Base-by-base conservation (phyloP, 2,329 filamentous ascomycete species). In the Fusarium agapanthi region DNA sequence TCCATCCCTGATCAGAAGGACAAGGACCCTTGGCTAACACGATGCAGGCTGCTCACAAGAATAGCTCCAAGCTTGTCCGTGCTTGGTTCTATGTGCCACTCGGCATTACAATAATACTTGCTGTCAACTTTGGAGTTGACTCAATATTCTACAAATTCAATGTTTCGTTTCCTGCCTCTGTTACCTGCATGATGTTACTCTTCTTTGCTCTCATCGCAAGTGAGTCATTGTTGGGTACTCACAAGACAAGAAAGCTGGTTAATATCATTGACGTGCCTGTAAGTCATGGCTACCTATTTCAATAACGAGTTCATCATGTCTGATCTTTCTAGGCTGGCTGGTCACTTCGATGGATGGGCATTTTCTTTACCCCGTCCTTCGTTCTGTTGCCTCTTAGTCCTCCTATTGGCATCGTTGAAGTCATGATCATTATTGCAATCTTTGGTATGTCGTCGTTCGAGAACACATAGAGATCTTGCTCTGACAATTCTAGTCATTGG, bases 301-400 rank as follows among this genome's bases (percentile, higher is more conserved):
- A 28, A 18, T 9, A 20, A 12, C 4, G 7, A 38, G 8, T 5
- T 41, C 11, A 20, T 24, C 16, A 16, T 43, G 7, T 54, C 67
- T 69, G 15, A 75, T 28, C 4, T n/a, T 13, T 59, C 26, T 72
- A 89, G 87, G 86, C 86, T 50, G 86, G 86, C 13, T 90, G 88
- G 84, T 85, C 87, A 11, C 80, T 90, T 32, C 84, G 85, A 47
- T 90, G 88, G 83, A 89, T 90, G 73, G 88, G 86, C 63, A 80
- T 90, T 56, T 85, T 89, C 72, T 90, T 90, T 73, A 88, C 86
- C 6, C 88, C 88, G 14, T 86, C 88, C 1, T 91, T 91, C 79
- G 84, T 90, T 13, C 81, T 89, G 34, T 80, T 91, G 2, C 88
- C 89, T 12, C 81, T 91, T 5, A 89, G 88, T 71, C 84, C 87